Percentiles rank a stretch among this genome's conserved stretches.
These are phyloP conservation scores for Eustoma russellianum DNA, from an alignment of 257 asterid genomes.

Conservation along the genomic window DNA sequence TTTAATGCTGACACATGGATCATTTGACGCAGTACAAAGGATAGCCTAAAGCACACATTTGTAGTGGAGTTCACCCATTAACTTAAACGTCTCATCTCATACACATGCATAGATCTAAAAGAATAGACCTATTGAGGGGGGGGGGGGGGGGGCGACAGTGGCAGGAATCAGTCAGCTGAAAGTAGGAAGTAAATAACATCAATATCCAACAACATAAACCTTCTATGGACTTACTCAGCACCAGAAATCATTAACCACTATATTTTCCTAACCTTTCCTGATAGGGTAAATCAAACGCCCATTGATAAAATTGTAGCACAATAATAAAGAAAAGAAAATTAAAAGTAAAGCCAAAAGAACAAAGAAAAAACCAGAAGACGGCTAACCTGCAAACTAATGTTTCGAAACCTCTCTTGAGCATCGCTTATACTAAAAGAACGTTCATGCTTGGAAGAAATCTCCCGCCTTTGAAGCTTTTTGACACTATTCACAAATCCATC, in stretches of 20 bases:
- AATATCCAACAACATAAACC: conserved; percentile 5
- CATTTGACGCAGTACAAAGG: no score
- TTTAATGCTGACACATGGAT: no score
- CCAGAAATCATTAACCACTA: background rate
- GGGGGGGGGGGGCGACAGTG: no score
- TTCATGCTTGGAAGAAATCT: conserved; percentile 81
- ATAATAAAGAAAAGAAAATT: no score
- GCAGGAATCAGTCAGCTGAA: no score
- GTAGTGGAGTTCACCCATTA: no score
- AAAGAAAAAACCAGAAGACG: conserved; percentile 1
- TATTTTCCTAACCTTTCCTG: background rate
- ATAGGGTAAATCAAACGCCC: background rate
- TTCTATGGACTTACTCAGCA: background rate
- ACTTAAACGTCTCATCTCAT: no score
- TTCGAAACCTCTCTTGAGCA: conserved; percentile 90
- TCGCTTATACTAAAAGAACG: conserved; percentile 89
- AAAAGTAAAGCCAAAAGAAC: background rate
- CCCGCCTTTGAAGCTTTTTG: conserved; percentile 89
- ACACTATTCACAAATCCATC: conserved; percentile 94
- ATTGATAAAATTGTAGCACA: background rate
- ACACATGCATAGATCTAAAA: no score
- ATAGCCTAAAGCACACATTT: no score
- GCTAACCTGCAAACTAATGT: conserved; percentile 75
- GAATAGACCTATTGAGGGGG: no score
- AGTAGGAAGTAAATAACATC: background rate